Percentiles rank a stretch among this genome's conserved stretches.
phyloP scores from a whole-genome alignment of 2,329 filamentous ascomycete genomes.

The Amphichorda felina region DNA sequence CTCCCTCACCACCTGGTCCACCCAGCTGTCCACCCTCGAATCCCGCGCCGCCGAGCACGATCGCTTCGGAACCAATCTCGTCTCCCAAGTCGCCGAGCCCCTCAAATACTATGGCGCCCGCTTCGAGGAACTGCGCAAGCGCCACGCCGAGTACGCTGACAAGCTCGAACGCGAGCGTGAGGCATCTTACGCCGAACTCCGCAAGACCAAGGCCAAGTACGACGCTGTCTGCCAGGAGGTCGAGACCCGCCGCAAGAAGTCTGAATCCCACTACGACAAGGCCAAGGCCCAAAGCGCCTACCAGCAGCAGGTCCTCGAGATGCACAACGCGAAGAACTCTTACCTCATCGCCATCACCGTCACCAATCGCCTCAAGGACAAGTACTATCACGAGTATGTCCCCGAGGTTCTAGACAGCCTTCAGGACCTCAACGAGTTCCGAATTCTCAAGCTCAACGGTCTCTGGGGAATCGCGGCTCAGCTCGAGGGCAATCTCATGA shows the following conservation, averaged over 20 bases:
- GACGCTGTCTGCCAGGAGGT: conserved; percentile 89
- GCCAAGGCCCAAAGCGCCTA: conserved; percentile 83
- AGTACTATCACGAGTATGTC: conserved; percentile 94
- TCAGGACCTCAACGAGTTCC: conserved; percentile 86
- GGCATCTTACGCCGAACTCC: conserved; percentile 67
- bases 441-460: conserved; percentile 70
- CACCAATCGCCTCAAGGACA: conserved; percentile 94
- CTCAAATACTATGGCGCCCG: conserved; percentile 61
- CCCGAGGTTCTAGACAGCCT: conserved; percentile 87
- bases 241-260: conserved; percentile 88
- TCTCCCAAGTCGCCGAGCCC: conserved; percentile 75
- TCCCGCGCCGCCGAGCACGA: conserved; percentile 82
- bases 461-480: conserved; percentile 74
- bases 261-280: conserved; percentile 89
- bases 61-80: conserved; percentile 64
- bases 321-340: conserved; percentile 98
- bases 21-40: conserved; percentile 84
- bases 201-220: conserved; percentile 88
- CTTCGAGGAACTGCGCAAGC: conserved; percentile 88
- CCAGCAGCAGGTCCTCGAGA: conserved; percentile 83
- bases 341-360: conserved; percentile 94
- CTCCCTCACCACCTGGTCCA: conserved; percentile 93
- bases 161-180: conserved; percentile 89
- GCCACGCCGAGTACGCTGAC: conserved; percentile 75
- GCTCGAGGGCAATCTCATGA: conserved; percentile 70